Evolutionary conservation across 169 alveolate species (phyloP).

Genomic region (Babesia bovis): DNA sequence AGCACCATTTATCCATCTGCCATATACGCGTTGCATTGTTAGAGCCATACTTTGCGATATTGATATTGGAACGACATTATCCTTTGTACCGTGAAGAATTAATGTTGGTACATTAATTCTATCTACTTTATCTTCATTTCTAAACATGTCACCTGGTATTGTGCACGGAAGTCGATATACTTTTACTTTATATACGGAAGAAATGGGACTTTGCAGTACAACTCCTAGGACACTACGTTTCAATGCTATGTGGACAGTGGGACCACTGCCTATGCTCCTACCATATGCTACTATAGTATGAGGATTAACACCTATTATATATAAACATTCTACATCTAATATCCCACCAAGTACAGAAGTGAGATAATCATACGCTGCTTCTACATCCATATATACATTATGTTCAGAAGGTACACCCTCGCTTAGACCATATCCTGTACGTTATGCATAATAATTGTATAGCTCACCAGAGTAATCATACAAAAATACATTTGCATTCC

Average conservation of each 20-base stretch:
- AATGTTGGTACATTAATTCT: constrained; percentile 78
- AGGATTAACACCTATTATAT: constrained; percentile 68
- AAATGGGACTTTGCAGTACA: constrained; percentile 85
- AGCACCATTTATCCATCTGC: constrained; percentile 70
- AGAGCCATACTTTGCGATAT: constrained; percentile 68
- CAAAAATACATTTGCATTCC: constrained; percentile 77
- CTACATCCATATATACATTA: constrained; percentile 81
- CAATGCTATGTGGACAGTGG: constrained; percentile 85
- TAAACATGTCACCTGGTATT: constrained; percentile 89
- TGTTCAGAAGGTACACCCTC: constrained; percentile 81
- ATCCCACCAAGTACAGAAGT: constrained; percentile 45
- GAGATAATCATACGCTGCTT: constrained; percentile 83
- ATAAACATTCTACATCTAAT: not conserved
- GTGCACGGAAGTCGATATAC: constrained; percentile 73
- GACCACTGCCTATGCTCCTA: constrained; percentile 90
- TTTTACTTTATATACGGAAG: constrained; percentile 83
- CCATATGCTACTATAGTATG: constrained; percentile 84
- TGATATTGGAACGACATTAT: constrained; percentile 84
- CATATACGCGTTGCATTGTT: constrained; percentile 68
- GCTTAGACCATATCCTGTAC: constrained; percentile 81
- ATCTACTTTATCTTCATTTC: constrained; percentile 85
- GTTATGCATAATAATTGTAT: not conserved
- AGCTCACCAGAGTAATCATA: constrained; percentile 80
- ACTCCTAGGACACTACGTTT: constrained; percentile 77
- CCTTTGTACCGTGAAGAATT: constrained; percentile 89